Conservation (phyloP, 2,329 filamentous ascomycete genomes). For the Diaporthe destruens region DNA sequence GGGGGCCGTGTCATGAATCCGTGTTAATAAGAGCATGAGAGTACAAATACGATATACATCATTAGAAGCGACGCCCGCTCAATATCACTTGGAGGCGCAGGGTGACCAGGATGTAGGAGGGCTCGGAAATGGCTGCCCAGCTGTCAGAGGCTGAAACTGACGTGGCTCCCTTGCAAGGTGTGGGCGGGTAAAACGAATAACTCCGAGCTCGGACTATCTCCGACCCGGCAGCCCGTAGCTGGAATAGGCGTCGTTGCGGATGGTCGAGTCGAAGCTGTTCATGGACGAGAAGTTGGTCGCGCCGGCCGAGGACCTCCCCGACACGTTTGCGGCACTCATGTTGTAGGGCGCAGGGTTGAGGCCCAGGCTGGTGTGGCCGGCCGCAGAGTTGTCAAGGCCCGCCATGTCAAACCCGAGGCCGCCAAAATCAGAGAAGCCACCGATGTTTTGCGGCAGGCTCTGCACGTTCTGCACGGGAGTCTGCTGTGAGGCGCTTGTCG, state of each 20-base stretch:
- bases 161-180: neutral
- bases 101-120: neutral
- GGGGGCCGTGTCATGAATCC: slow-evolving; percentile 10
- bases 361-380: slow-evolving; percentile 44
- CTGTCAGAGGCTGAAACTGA: neutral
- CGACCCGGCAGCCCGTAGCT: slow-evolving; percentile 46
- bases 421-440: slow-evolving; percentile 45
- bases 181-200: neutral
- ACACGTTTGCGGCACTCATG: slow-evolving; percentile 45
- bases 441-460: slow-evolving; percentile 42
- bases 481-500: slow-evolving; percentile 38
- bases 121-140: neutral
- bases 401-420: slow-evolving; percentile 47
- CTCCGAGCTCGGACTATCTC: slow-evolving; percentile 37
- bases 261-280: slow-evolving; percentile 47
- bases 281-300: slow-evolving; percentile 44
- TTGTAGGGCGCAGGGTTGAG: slow-evolving; percentile 47
- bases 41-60: slow-evolving; percentile 32
- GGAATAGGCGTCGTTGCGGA: slow-evolving; percentile 40
- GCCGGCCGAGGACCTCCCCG: slow-evolving; percentile 46
- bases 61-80: neutral
- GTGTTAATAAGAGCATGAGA: too few relatives aligned
- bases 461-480: slow-evolving; percentile 40
- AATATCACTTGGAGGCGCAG: neutral
- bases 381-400: slow-evolving; percentile 47